phyloP scores from a whole-genome alignment of 768 basidiomycete genomes.

The Lyophyllum decastes region DNA sequence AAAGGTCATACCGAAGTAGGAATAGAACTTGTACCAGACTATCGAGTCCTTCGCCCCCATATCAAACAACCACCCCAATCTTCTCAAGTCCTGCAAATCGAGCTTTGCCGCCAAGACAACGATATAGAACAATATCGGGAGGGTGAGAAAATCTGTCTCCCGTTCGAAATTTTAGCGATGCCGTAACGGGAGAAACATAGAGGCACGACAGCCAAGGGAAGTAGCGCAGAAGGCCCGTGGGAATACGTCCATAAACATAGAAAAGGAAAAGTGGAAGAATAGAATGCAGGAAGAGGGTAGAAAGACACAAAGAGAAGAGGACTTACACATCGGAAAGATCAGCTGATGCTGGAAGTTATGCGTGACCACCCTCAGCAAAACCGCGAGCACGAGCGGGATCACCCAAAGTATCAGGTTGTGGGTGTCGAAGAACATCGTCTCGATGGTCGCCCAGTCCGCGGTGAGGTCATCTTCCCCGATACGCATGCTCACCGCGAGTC shows the following conservation, averaged over 20 bases:
- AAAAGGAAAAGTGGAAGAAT: no score
- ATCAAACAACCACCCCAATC: slow-evolving; percentile 86
- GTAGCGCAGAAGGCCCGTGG: no score
- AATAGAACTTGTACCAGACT: slow-evolving; percentile 86
- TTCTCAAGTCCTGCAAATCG: slow-evolving; percentile 60
- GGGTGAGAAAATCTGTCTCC: slow-evolving; percentile 69
- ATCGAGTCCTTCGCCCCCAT: slow-evolving; percentile 41
- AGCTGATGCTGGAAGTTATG: slow-evolving; percentile 82
- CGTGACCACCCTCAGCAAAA: slow-evolving; percentile 79
- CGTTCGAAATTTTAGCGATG: background rate
- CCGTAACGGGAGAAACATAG: background rate
- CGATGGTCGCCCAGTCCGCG: slow-evolving; percentile 64
- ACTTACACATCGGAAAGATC: slow-evolving; percentile 85
- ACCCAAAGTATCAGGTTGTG: slow-evolving; percentile 78
- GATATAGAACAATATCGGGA: slow-evolving; percentile 84
- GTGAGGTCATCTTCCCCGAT: slow-evolving; percentile 78
- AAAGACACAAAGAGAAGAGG: background rate
- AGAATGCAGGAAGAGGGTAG: background rate
- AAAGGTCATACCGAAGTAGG: slow-evolving; percentile 65
- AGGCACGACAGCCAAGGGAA: no score
- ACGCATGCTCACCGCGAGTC: slow-evolving; percentile 83
- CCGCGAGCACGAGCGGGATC: slow-evolving; percentile 74
- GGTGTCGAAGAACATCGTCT: slow-evolving; percentile 62
- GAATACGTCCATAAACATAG: no score
- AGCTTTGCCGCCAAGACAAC: slow-evolving; percentile 65